phyloP scores from a whole-genome alignment of 2,329 filamentous ascomycete genomes.

The Talaromyces sp. region DNA sequence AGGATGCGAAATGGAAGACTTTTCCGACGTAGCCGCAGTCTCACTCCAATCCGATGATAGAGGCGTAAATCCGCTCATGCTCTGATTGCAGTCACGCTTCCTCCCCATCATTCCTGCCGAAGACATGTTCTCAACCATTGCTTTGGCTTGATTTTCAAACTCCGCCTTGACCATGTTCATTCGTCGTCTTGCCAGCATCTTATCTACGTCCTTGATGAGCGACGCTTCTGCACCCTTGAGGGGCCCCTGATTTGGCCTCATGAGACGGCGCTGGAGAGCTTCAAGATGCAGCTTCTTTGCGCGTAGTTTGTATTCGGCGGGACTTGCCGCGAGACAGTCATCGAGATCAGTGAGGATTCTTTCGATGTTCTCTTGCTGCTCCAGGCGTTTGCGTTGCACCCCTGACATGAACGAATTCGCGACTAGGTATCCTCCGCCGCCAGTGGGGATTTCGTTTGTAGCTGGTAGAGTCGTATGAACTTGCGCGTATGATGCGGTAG shows the following conservation, averaged over 20 bases:
- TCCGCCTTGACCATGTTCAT: not conserved
- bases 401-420: not conserved
- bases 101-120: not conserved
- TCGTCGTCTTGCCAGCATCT: not conserved
- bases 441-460: not conserved
- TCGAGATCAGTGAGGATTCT: not conserved
- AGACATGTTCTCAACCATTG: not conserved
- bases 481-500: not conserved
- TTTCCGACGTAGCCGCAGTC: not conserved
- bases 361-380: not conserved
- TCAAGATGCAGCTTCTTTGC: not conserved
- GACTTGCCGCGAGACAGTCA: not conserved
- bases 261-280: not conserved
- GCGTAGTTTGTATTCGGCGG: not conserved
- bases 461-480: not conserved
- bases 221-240: not conserved
- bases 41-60: not conserved
- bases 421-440: not conserved
- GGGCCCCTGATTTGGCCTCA: not conserved
- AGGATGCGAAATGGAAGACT: slow-evolving; percentile 1
- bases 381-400: slow-evolving; percentile 9
- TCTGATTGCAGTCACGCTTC: not conserved
- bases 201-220: not conserved
- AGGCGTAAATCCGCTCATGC: not conserved
- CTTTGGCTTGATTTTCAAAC: slow-evolving; percentile 3